Base-by-base conservation (phyloP, 768 basidiomycete genomes). In the Xanthoconium purpureum region DNA sequence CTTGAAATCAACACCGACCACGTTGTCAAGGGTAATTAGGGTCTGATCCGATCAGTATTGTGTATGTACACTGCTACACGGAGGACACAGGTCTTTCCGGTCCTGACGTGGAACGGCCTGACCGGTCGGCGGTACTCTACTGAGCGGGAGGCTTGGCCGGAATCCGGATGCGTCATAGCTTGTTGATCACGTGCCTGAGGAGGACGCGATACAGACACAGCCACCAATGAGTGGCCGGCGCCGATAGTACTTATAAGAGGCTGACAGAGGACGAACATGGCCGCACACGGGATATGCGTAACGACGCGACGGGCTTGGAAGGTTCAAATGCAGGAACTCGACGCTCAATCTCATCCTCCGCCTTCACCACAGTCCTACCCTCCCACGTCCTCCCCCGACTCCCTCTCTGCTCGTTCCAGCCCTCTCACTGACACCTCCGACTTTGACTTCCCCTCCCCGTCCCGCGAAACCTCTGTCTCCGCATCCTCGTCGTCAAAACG, bases 261-360 rank as follows among this genome's bases (percentile, higher is more conserved):
- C 18, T 42, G 35, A 48, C 50, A 43, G 53, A 8, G 56, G 48
- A 44, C 53, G 39, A 38, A 38, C n/a, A 68, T 61, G 67, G 40
- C 55, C 1, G 40, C 52, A 12, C 60, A 56, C 33, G 65, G 59
- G 33, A 61, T 66, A 10, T 71, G 59, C 46, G 70, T 71, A 0
- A 71, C 70, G 2, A 71, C 70, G 10, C 62, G 70, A 17, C 65
- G 58, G 9, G 70, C 69, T 0, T 71, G 70, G 70, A 71, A 58
- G 48, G 42, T 47, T 0, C 70, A 71, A 28, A 49, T 65, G 24
- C 52, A 50, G 18, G 55, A 66, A 48, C 50, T 60, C 47, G 63
- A 63, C 5, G 12, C 28, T 0, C 50, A 55, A 10, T 1, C 52
- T 36, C 45, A 12, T 18, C 20, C 44, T 6, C 24, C 42, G 9